phyloP scores from a whole-genome alignment of 768 basidiomycete species.

The Panaeolus papilionaceus region DNA sequence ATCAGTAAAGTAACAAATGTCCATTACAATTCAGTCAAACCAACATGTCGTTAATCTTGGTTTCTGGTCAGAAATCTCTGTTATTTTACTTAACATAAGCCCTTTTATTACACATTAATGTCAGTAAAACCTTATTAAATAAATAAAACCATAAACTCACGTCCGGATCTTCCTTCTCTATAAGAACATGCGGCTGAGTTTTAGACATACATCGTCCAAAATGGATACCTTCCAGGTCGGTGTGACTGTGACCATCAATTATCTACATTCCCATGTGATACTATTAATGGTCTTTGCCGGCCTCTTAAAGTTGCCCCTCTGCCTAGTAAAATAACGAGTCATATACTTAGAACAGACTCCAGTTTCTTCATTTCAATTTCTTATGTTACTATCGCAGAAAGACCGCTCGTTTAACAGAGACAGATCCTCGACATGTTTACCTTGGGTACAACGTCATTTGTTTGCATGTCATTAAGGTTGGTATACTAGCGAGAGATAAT shows the following conservation, averaged over 20 bases:
- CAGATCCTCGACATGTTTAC: slow-evolving; percentile 13
- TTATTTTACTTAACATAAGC: background rate
- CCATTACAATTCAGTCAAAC: background rate
- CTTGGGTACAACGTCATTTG: slow-evolving; percentile 14
- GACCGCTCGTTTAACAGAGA: slow-evolving; percentile 3
- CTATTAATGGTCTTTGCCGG: background rate
- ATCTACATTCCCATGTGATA: slow-evolving; percentile 6
- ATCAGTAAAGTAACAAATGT: slow-evolving; percentile 1
- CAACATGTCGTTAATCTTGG: background rate
- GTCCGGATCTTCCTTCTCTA: slow-evolving; percentile 6
- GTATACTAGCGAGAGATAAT: slow-evolving; percentile 8
- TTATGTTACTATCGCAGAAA: slow-evolving; percentile 5
- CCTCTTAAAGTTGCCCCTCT: slow-evolving; percentile 3
- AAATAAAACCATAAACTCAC: background rate
- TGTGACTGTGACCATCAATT: slow-evolving; percentile 9
- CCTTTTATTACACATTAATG: slow-evolving; percentile 7
- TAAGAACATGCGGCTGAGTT: background rate
- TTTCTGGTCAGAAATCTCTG: slow-evolving; percentile 8
- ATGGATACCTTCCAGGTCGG: background rate
- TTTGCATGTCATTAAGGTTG: slow-evolving; percentile 17
- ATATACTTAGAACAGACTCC: background rate
- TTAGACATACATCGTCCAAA: slow-evolving; percentile 6
- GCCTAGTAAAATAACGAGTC: background rate
- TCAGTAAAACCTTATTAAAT: background rate
- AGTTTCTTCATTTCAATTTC: background rate